Conservation (phyloP, 139 green algal genomes). For the Chlorella sp. region DNA sequence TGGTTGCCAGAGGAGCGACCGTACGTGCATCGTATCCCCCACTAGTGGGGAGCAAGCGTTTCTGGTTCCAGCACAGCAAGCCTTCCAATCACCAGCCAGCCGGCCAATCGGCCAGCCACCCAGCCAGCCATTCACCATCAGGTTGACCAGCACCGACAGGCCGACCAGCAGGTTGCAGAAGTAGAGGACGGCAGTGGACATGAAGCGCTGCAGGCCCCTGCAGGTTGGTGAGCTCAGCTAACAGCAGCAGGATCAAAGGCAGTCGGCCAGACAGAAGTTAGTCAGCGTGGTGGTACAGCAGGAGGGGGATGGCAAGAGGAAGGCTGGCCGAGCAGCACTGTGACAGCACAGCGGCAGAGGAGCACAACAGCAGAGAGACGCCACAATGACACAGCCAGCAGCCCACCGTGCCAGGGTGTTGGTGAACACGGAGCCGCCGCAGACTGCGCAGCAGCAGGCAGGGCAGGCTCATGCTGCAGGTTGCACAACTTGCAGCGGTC, state of each 20-base stretch:
- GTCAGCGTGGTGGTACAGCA: not conserved
- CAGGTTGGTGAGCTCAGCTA: not conserved
- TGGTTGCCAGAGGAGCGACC: too few species aligned
- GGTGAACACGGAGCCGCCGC: conserved; percentile 16
- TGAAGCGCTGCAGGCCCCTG: conserved; percentile 12
- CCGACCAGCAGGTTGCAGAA: conserved; percentile 4
- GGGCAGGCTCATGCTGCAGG: too few species aligned
- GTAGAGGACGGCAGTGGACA: conserved; percentile 13
- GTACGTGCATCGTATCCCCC: too few species aligned
- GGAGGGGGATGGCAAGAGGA: too few species aligned
- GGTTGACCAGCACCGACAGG: conserved; percentile 29
- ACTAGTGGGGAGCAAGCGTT: too few species aligned
- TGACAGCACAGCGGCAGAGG: not conserved
- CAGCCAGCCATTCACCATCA: not conserved
- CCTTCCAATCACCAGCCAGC: too few species aligned
- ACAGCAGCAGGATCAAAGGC: too few species aligned
- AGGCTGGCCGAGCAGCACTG: not conserved
- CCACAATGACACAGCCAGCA: not conserved
- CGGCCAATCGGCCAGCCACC: too few species aligned
- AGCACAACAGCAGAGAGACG: too few species aligned
- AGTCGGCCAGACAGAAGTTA: too few species aligned
- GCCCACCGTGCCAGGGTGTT: not conserved
- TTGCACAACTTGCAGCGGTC: too few species aligned
- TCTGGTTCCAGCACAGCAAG: too few species aligned
- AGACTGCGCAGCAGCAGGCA: not conserved